Base-by-base conservation (phyloP, 371 early-diverging fungal genomes). In the Batkoa obscura region DNA sequence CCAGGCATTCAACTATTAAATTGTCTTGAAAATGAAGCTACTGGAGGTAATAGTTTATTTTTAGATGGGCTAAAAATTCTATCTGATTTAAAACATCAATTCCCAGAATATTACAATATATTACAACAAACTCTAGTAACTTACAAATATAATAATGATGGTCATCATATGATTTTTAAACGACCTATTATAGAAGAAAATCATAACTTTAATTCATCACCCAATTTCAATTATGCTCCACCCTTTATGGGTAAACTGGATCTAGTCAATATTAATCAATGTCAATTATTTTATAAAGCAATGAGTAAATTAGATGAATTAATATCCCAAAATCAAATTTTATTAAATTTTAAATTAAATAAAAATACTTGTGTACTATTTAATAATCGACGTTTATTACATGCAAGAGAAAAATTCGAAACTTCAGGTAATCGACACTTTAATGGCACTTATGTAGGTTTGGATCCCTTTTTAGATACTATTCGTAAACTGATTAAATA, bases 191-290 rank as follows among this genome's bases (percentile, higher is more conserved):
- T 88, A 56, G 75, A 73, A 0, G 63, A 69, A 1, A 70, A 73
- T 50, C 66, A 68, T 12, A 31, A 5, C 12, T 61, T 23, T 23
- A 23, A 76, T 58, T 57, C 65, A 15, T 42, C 62, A 34, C 73
- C 75, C 58, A 58, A 60, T 45, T 52, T 90, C 15, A 83, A 81
- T 59, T 90, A 89, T 60, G 73, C 88, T 0, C 92, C 92, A 33
- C 90, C 86, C n/a, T 91, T 91, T 71, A 86, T 86, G 62, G 92
- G 88, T 0, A 86, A 86, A 3, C 60, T 86, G 53, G 80, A 81
- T 47, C 51, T 72, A 35, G 56, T 60, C 31, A 63, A 70, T 3
- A 60, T 66, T 3, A 68, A 75, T 1, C 53, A 67, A 4, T 58
- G 71, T 33, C 70, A 77, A 45, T 68, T 56, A 13, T 86, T 83